Percentiles rank a stretch among this genome's conserved stretches.
Evolutionary conservation across 1,139 yeast genomes (phyloP).

Genomic region (Hyphopichia burtonii): DNA sequence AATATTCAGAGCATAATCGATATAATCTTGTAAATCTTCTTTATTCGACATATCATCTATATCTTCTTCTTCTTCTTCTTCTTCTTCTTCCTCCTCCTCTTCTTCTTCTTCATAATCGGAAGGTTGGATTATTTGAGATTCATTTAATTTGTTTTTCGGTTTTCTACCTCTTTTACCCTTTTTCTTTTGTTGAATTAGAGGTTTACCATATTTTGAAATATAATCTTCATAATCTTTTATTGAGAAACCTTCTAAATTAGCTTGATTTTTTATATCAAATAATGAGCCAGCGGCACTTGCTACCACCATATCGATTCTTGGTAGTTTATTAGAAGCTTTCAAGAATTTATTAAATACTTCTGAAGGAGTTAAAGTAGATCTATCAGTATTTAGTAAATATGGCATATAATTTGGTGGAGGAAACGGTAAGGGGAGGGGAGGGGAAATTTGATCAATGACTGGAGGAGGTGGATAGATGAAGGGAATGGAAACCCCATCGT

Average conservation of each 20-base stretch:
- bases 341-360: conserved; percentile 38
- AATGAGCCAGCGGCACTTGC: conserved; percentile 52
- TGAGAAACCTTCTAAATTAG: conserved; percentile 33
- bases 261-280: conserved; percentile 36
- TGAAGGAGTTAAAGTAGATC: conserved; percentile 33
- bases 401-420: conserved; percentile 52
- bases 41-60: conserved; percentile 5
- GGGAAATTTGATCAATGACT: conserved; percentile 15
- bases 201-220: conserved; percentile 3
- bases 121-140: not conserved
- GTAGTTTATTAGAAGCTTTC: conserved; percentile 38
- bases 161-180: conserved; percentile 1
- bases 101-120: conserved; percentile 1
- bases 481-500: conserved; percentile 44
- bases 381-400: conserved; percentile 41
- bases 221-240: conserved; percentile 13
- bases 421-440: conserved; percentile 44
- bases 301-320: conserved; percentile 46
- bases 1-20: conserved; percentile 12
- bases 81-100: conserved; percentile 2
- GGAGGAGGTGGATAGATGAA: conserved; percentile 49
- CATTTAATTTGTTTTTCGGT: not conserved
- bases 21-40: conserved; percentile 10
- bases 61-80: conserved; percentile 3
- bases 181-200: not conserved